Conservation (phyloP, 208 protist genomes). For the Crithidia fasciculata region DNA sequence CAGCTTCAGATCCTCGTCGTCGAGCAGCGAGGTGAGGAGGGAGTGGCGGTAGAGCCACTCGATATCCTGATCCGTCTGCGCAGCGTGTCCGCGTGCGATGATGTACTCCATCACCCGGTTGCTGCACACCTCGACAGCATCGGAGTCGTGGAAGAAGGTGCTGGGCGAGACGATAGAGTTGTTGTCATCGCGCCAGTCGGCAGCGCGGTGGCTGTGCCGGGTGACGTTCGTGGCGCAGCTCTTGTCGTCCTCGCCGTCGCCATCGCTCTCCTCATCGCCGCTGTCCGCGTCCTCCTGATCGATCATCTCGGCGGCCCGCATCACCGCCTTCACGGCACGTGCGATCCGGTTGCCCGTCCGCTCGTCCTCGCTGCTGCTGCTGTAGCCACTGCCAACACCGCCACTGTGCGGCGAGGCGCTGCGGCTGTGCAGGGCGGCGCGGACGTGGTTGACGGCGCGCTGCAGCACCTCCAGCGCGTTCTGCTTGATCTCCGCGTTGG, state of each 20-base stretch:
- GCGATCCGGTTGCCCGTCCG: slow-evolving; percentile 27
- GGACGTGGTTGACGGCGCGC: slow-evolving; percentile 30
- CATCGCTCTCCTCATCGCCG: slow-evolving; percentile 13
- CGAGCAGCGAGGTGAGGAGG: slow-evolving; percentile 58
- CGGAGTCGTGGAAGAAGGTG: slow-evolving; percentile 47
- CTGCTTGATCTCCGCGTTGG: not conserved
- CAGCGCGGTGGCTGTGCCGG: slow-evolving; percentile 22
- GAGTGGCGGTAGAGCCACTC: slow-evolving; percentile 63
- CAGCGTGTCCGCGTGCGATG: slow-evolving; percentile 40
- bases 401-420: not conserved
- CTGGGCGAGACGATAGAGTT: slow-evolving; percentile 41
- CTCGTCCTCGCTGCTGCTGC: slow-evolving; percentile 17
- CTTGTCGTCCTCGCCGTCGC: slow-evolving; percentile 7
- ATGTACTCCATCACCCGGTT: slow-evolving; percentile 68
- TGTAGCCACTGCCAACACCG: not conserved
- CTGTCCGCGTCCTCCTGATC: slow-evolving; percentile 30
- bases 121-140: slow-evolving; percentile 34
- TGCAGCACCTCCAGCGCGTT: slow-evolving; percentile 32
- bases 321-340: slow-evolving; percentile 17
- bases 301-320: slow-evolving; percentile 34
- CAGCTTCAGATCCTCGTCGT: slow-evolving; percentile 42
- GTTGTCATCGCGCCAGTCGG: slow-evolving; percentile 61
- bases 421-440: slow-evolving; percentile 5
- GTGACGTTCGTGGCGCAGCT: slow-evolving; percentile 24
- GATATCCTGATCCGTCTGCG: slow-evolving; percentile 55